phyloP scores from a whole-genome alignment of 345 rosid genomes.

The Hibiscus syriacus region DNA sequence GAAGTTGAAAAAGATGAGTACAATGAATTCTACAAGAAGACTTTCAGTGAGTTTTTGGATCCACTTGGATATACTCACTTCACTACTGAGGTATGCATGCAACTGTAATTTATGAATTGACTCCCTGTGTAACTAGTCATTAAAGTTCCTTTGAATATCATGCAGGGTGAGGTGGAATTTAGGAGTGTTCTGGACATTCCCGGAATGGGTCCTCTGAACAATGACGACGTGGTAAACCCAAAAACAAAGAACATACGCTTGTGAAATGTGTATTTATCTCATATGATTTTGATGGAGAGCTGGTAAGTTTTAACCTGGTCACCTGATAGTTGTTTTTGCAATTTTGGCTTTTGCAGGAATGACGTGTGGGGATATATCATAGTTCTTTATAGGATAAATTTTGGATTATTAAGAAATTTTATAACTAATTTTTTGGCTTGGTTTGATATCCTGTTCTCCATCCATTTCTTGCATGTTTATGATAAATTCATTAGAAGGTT shows the following conservation, averaged over 20 bases:
- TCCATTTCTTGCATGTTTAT: not conserved
- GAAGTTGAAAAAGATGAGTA: conserved; percentile 82
- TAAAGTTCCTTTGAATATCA: not conserved
- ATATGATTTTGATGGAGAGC: conserved; percentile 99
- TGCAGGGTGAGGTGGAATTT: conserved; percentile 98
- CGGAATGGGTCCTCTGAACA: conserved; percentile 95
- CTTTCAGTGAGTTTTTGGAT: conserved; percentile 90
- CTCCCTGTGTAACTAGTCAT: conserved; percentile 2
- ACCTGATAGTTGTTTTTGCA: not conserved
- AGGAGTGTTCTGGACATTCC: conserved; percentile 89
- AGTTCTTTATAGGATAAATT: not conserved
- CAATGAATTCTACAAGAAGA: conserved; percentile 86
- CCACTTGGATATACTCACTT: conserved; percentile 84
- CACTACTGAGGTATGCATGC: conserved; percentile 65
- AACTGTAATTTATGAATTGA: not conserved
- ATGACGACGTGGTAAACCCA: conserved; percentile 77
- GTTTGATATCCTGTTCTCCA: not conserved
- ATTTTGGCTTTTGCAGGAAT: not conserved
- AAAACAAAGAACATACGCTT: conserved; percentile 86
- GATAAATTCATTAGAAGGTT: not conserved
- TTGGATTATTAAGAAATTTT: not conserved
- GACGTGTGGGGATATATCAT: not conserved
- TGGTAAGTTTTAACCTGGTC: conserved; percentile 39
- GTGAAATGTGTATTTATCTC: conserved; percentile 95
- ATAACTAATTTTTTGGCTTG: not conserved